A percentile compares a stretch with the other conserved stretches of the same genome.
Conservation (phyloP, 2,329 filamentous ascomycete species). For the Fusarium keratoplasticum region DNA sequence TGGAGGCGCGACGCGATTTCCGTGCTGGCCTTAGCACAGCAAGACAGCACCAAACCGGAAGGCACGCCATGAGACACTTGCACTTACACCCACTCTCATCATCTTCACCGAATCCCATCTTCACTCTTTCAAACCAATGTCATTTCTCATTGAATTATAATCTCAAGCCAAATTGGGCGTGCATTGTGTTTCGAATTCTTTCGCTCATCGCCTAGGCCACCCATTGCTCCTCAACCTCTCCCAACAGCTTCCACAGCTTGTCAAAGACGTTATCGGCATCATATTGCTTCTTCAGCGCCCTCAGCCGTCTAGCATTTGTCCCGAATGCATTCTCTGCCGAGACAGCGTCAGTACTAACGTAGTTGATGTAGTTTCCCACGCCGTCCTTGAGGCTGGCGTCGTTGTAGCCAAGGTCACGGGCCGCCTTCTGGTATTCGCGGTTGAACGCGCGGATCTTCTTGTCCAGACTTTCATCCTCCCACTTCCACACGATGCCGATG, state of each 20-base stretch:
- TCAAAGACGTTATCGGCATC: slow-evolving; percentile 38
- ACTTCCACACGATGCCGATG: slow-evolving; percentile 33
- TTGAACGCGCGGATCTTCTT: slow-evolving; percentile 37
- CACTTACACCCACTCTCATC: background rate
- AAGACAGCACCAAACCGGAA: background rate
- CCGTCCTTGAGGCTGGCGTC: slow-evolving; percentile 29
- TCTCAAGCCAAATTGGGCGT: background rate
- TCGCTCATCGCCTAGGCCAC: slow-evolving; percentile 1
- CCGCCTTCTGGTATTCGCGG: slow-evolving; percentile 29
- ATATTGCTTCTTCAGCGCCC: slow-evolving; percentile 33
- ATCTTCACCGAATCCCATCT: background rate
- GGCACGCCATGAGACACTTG: background rate
- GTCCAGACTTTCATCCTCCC: slow-evolving; percentile 29
- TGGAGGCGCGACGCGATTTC: slow-evolving; percentile 26
- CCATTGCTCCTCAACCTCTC: slow-evolving; percentile 34
- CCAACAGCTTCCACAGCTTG: slow-evolving; percentile 38
- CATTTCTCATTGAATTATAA: background rate
- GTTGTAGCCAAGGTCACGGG: slow-evolving; percentile 37
- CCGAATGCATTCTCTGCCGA: slow-evolving; percentile 37
- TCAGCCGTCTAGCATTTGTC: slow-evolving; percentile 28
- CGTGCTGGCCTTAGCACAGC: slow-evolving; percentile 9
- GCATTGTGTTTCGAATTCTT: background rate
- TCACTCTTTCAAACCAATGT: background rate
- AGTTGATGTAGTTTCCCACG: slow-evolving; percentile 37
- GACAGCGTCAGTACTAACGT: slow-evolving; percentile 23